phyloP scores from a whole-genome alignment of 1,284 basidiomycete genomes.

The Heterobasidion occidentale region DNA sequence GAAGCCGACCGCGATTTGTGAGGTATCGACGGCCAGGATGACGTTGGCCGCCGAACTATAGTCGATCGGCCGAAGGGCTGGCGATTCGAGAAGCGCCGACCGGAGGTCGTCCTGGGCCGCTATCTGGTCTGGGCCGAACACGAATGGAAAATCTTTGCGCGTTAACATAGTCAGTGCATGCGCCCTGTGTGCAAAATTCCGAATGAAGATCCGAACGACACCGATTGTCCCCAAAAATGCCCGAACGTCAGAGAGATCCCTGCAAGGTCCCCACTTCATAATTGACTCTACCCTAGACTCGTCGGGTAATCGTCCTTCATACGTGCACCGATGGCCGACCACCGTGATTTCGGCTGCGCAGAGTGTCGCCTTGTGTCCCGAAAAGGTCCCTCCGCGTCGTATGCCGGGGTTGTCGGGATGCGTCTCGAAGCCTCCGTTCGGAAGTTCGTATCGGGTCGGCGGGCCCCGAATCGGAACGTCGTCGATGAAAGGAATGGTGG shows the following conservation, averaged over 20 bases:
- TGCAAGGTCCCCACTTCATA: constrained; percentile 16
- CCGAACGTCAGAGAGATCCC: constrained; percentile 1
- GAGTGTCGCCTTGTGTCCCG: constrained; percentile 12
- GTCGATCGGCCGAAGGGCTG: constrained; percentile 21
- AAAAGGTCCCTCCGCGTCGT: constrained; percentile 17
- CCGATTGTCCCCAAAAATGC: constrained; percentile 10
- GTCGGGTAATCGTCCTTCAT: constrained; percentile 15
- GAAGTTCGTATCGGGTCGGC: constrained; percentile 9
- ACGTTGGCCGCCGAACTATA: constrained; percentile 17
- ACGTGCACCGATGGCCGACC: constrained; percentile 20
- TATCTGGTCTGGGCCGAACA: constrained; percentile 12
- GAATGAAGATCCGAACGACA: constrained; percentile 14
- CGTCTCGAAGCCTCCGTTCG: constrained; percentile 14
- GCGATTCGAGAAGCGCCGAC: constrained; percentile 8
- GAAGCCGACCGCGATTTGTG: constrained; percentile 23
- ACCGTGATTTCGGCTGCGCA: constrained; percentile 14
- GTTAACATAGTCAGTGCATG: constrained; percentile 9
- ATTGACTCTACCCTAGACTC: constrained; percentile 4
- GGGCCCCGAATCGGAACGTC: constrained; percentile 17
- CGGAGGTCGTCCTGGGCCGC: constrained; percentile 14
- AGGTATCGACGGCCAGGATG: constrained; percentile 25
- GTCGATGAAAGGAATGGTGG: constrained; percentile 24
- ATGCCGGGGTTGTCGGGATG: constrained; percentile 24
- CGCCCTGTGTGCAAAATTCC: constrained; percentile 11
- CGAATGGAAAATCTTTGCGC: constrained; percentile 10